Evolutionary conservation across 805 yeast species (phyloP).

Genomic region (Metschnikowia orientalis): DNA sequence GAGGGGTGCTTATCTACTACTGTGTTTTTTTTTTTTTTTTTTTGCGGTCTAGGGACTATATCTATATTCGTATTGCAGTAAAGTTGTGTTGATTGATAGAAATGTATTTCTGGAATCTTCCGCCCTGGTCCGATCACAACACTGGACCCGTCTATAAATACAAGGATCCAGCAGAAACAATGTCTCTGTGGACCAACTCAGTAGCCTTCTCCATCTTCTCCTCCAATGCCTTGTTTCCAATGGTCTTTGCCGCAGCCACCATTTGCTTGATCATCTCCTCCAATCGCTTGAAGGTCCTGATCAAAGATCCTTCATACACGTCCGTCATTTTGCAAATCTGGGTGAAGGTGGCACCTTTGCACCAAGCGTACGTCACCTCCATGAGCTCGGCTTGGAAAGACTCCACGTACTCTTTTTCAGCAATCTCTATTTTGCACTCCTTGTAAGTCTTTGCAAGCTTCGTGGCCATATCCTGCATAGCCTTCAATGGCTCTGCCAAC

Average conservation of each 20-base stretch:
- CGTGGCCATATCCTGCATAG: slow-evolving; percentile 85
- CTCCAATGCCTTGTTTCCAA: slow-evolving; percentile 83
- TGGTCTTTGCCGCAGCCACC: slow-evolving; percentile 87
- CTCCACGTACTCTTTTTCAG: slow-evolving; percentile 89
- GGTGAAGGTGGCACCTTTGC: slow-evolving; percentile 91
- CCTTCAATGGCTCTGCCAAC: slow-evolving; percentile 85
- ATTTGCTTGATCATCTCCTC: slow-evolving; percentile 92
- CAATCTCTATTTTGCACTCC: slow-evolving; percentile 85
- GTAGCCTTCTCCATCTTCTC: slow-evolving; percentile 84
- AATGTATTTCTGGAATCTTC: no score
- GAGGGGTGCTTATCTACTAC: no score
- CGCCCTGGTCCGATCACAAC: no score
- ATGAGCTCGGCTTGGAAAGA: slow-evolving; percentile 87
- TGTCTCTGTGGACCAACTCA: slow-evolving; percentile 88
- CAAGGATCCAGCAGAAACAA: slow-evolving; percentile 93
- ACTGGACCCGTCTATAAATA: slow-evolving; percentile 53
- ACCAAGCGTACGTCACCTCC: slow-evolving; percentile 98
- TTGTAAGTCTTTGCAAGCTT: slow-evolving; percentile 84
- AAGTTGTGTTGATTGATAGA: no score
- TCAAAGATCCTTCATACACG: slow-evolving; percentile 94
- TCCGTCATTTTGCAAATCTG: slow-evolving; percentile 99
- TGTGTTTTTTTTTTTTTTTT: no score
- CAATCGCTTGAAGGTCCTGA: slow-evolving; percentile 88
- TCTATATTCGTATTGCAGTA: no score
- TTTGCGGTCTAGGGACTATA: no score